phyloP scores from a whole-genome alignment of 2,329 filamentous ascomycete genomes.

The Anisogramma anomala region DNA sequence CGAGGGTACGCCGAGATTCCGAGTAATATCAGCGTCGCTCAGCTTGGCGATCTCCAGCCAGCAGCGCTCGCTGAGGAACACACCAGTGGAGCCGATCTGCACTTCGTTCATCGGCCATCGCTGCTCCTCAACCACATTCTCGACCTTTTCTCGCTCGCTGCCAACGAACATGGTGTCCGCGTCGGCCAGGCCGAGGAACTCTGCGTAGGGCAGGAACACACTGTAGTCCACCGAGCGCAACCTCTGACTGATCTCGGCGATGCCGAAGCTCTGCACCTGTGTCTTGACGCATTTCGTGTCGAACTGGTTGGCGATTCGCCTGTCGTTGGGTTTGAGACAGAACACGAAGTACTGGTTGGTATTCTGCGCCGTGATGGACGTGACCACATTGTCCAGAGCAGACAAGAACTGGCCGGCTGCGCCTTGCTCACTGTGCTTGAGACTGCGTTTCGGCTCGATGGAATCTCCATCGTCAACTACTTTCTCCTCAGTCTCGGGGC shows the following conservation, averaged over 20 bases:
- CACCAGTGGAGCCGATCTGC: constrained; percentile 77
- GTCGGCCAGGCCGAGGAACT: constrained; percentile 84
- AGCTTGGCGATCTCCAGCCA: constrained; percentile 85
- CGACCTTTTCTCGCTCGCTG: constrained; percentile 82
- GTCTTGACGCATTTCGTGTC: constrained; percentile 96
- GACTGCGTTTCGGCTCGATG: constrained; percentile 30
- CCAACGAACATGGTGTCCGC: constrained; percentile 77
- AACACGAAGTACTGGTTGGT: constrained; percentile 95
- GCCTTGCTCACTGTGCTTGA: constrained; percentile 56
- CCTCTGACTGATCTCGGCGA: constrained; percentile 91
- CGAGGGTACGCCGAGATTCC: constrained; percentile 40
- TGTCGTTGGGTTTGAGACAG: constrained; percentile 93
- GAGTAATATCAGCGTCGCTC: constrained; percentile 44
- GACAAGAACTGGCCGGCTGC: constrained; percentile 87
- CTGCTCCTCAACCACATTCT: constrained; percentile 83
- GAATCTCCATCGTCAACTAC: constrained; percentile 32
- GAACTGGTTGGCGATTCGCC: constrained; percentile 95
- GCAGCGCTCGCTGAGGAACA: constrained; percentile 91
- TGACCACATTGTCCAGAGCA: constrained; percentile 80
- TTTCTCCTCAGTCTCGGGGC: constrained; percentile 24
- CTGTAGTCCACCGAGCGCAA: constrained; percentile 91
- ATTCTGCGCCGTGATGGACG: constrained; percentile 68
- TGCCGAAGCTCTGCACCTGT: constrained; percentile 89
- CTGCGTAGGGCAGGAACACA: constrained; percentile 86
- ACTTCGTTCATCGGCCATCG: constrained; percentile 90